Percentiles rank a stretch among this genome's conserved stretches.
Evolutionary conservation across 495 filamentous ascomycete genomes (phyloP).

Genomic region (Penicillium longicatenatum): DNA sequence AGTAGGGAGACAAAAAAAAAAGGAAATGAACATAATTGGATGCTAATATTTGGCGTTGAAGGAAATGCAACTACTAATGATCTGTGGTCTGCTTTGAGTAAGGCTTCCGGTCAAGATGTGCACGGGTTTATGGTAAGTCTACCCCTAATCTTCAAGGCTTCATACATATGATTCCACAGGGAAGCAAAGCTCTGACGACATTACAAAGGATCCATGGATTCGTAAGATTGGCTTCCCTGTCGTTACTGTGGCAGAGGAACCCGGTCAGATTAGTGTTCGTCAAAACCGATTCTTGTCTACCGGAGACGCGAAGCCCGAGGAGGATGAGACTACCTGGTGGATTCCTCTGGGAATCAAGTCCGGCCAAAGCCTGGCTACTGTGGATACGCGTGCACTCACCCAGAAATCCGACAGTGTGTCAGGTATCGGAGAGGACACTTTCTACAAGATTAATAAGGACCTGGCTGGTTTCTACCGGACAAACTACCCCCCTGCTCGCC

Average conservation of each 20-base stretch:
- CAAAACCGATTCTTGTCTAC: constrained; percentile 88
- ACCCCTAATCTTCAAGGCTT: background rate
- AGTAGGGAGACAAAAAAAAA: constrained; percentile 2
- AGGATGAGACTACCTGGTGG: constrained; percentile 96
- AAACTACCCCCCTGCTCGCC: constrained; percentile 79
- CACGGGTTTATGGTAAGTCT: constrained; percentile 72
- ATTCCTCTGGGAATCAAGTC: constrained; percentile 80
- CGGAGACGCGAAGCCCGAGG: constrained; percentile 86
- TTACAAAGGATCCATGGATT: constrained; percentile 79
- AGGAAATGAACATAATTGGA: background rate
- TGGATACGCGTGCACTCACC: constrained; percentile 61
- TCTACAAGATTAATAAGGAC: constrained; percentile 90
- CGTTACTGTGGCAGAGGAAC: constrained; percentile 79
- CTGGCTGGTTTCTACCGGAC: constrained; percentile 91
- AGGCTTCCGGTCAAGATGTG: constrained; percentile 88
- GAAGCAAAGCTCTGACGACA: constrained; percentile 16
- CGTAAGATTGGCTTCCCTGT: constrained; percentile 92
- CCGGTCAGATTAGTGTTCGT: constrained; percentile 75
- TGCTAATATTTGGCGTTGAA: constrained; percentile 15
- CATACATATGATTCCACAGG: background rate
- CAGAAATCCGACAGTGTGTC: constrained; percentile 72
- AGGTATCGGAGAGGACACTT: constrained; percentile 67
- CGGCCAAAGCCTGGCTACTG: constrained; percentile 37
- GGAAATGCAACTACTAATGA: constrained; percentile 93
- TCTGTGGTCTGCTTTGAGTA: constrained; percentile 86